Percentiles rank a stretch among this genome's conserved stretches.
These are phyloP conservation scores for Coprinopsis strossmayeri DNA, from an alignment of 768 basidiomycete species.

Conservation along the genomic window DNA sequence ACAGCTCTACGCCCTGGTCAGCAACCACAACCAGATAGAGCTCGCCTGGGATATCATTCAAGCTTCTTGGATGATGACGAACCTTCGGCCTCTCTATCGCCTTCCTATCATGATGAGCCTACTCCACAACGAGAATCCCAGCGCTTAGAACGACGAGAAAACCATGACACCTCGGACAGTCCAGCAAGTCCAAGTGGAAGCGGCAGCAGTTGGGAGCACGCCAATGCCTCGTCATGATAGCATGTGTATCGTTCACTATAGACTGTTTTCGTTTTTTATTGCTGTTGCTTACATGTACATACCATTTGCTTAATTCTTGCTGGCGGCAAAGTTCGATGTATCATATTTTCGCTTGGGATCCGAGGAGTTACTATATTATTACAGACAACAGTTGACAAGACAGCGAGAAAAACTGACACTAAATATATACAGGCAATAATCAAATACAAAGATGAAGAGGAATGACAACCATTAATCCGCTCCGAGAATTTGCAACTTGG, in stretches of 20 bases:
- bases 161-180: background rate
- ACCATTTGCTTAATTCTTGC: too few relatives aligned
- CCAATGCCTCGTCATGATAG: too few relatives aligned
- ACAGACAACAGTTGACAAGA: background rate
- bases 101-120: slow-evolving; percentile 42
- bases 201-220: slow-evolving; percentile 72
- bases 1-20: slow-evolving; percentile 44
- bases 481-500: slow-evolving; percentile 67
- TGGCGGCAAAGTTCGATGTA: too few relatives aligned
- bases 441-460: slow-evolving; percentile 5
- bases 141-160: background rate
- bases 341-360: too few relatives aligned
- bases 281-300: too few relatives aligned
- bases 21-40: slow-evolving; percentile 18
- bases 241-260: too few relatives aligned
- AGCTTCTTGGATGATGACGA: slow-evolving; percentile 83
- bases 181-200: slow-evolving; percentile 39
- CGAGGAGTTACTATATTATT: too few relatives aligned
- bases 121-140: background rate
- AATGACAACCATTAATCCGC: slow-evolving; percentile 11
- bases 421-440: background rate
- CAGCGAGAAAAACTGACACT: background rate
- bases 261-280: too few relatives aligned
- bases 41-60: slow-evolving; percentile 59
- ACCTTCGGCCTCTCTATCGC: slow-evolving; percentile 25